Percentiles rank a stretch among this genome's conserved stretches.
Evolutionary conservation across 805 yeast species (phyloP).

Genomic region (Limtongia smithiae): DNA sequence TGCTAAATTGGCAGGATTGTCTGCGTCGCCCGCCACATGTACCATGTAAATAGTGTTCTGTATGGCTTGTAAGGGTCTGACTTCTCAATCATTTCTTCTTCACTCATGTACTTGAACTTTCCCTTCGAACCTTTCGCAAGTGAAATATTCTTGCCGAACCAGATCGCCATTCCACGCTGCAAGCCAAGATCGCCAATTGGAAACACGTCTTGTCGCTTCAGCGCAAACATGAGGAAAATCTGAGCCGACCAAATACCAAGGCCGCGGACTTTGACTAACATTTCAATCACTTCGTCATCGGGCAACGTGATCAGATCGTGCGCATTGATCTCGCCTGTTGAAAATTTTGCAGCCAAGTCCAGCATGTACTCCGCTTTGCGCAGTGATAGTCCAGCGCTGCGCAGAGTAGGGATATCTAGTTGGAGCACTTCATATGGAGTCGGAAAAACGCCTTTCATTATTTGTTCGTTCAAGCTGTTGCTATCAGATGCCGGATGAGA

Average conservation of each 20-base stretch:
- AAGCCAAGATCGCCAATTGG: conserved; percentile 80
- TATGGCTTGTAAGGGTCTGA: conserved; percentile 65
- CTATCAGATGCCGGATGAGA: conserved; percentile 2
- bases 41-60: conserved; percentile 35
- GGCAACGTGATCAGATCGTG: conserved; percentile 41
- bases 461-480: neutral
- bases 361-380: conserved; percentile 55
- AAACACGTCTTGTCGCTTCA: conserved; percentile 65
- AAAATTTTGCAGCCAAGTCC: conserved; percentile 24
- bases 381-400: conserved; percentile 64
- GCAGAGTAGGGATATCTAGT: conserved; percentile 46
- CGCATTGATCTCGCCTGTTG: conserved; percentile 36
- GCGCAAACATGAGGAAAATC: conserved; percentile 75
- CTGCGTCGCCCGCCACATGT: conserved; percentile 29
- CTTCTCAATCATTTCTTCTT: conserved; percentile 60
- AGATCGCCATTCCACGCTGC: conserved; percentile 71
- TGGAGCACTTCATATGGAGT: conserved; percentile 48
- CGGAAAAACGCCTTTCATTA: conserved; percentile 42
- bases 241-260: conserved; percentile 83
- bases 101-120: conserved; percentile 35
- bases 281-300: conserved; percentile 48
- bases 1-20: conserved; percentile 20
- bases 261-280: conserved; percentile 58
- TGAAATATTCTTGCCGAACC: conserved; percentile 52
- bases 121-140: conserved; percentile 41